Evolutionary conservation across 2,329 filamentous ascomycete species (phyloP).

Genomic region (Claviceps fusiformis): DNA sequence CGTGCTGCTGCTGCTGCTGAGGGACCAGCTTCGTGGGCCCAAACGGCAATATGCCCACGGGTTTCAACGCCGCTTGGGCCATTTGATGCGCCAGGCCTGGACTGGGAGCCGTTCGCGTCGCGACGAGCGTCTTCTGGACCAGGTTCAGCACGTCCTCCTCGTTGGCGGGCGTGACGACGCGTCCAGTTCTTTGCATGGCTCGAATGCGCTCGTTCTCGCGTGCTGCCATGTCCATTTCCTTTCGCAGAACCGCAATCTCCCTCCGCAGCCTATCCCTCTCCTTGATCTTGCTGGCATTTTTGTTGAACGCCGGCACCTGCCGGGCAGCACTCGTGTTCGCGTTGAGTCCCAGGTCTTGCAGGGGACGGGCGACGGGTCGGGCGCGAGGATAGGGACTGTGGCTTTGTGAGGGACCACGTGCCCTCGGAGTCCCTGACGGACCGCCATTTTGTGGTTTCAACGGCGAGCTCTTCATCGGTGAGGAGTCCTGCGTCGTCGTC

Average conservation of each 20-base stretch:
- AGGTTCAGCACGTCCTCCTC: conserved; percentile 26
- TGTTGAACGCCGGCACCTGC: conserved; percentile 26
- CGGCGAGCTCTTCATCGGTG: conserved; percentile 32
- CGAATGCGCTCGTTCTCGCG: conserved; percentile 45
- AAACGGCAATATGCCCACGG: conserved; percentile 38
- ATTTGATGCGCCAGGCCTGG: conserved; percentile 24
- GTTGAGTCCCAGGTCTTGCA: conserved; percentile 4
- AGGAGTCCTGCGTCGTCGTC: conserved; percentile 7
- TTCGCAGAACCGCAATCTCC: conserved; percentile 42
- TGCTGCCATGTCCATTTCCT: conserved; percentile 42
- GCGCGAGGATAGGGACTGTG: conserved; percentile 1
- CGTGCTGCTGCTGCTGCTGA: conserved; percentile 5
- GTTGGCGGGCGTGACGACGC: conserved; percentile 19
- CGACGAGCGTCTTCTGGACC: conserved; percentile 25
- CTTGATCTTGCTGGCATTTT: conserved; percentile 34
- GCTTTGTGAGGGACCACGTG: conserved; percentile 1
- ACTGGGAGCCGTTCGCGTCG: conserved; percentile 17
- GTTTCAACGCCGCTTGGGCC: conserved; percentile 35
- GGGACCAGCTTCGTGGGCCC: conserved; percentile 20
- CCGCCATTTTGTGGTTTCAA: conserved; percentile 30
- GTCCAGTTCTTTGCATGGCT: conserved; percentile 25
- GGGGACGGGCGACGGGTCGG: not conserved
- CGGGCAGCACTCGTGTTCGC: conserved; percentile 24
- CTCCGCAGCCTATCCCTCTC: conserved; percentile 37
- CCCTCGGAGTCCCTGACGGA: conserved; percentile 7